These are phyloP conservation scores for Sporisorium sorghi DNA, from an alignment of 1,284 basidiomycete genomes.

Conservation along the genomic window DNA sequence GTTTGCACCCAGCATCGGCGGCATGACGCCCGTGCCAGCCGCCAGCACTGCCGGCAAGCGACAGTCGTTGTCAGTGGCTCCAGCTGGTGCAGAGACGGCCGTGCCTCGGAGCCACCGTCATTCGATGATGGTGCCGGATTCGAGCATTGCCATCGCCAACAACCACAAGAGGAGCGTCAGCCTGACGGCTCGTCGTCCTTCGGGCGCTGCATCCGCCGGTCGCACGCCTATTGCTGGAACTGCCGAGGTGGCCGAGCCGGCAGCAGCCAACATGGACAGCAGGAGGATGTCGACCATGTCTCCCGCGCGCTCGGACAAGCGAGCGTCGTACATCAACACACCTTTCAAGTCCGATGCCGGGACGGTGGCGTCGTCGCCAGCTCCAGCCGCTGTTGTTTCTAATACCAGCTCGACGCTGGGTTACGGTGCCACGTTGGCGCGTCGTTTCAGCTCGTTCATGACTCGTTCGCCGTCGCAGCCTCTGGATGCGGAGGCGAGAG, in stretches of 20 bases:
- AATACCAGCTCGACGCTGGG: slow-evolving; percentile 40
- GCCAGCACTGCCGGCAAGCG: slow-evolving; percentile 26
- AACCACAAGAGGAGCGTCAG: slow-evolving; percentile 59
- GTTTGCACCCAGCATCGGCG: slow-evolving; percentile 29
- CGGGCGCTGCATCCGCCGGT: slow-evolving; percentile 12
- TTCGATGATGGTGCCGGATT: slow-evolving; percentile 47
- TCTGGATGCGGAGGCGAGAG: slow-evolving; percentile 50
- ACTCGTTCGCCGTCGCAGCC: slow-evolving; percentile 57
- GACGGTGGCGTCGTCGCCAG: slow-evolving; percentile 17
- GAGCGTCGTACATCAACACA: slow-evolving; percentile 19
- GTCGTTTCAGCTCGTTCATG: slow-evolving; percentile 63
- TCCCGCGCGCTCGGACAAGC: slow-evolving; percentile 24
- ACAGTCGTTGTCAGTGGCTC: slow-evolving; percentile 25
- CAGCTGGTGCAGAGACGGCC: slow-evolving; percentile 9
- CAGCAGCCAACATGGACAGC: slow-evolving; percentile 10
- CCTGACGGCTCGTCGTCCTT: slow-evolving; percentile 39
- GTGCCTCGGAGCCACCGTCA: slow-evolving; percentile 27
- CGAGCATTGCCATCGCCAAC: slow-evolving; percentile 38
- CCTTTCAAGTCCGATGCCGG: slow-evolving; percentile 22
- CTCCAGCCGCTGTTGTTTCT: slow-evolving; percentile 19
- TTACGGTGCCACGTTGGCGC: slow-evolving; percentile 52
- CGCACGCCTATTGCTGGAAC: slow-evolving; percentile 7
- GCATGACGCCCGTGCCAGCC: slow-evolving; percentile 24
- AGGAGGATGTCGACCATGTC: slow-evolving; percentile 31
- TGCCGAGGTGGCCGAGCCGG: slow-evolving; percentile 13